Evolutionary conservation across 495 filamentous ascomycete species (phyloP).

Genomic region (Penicillium bovifimosum): DNA sequence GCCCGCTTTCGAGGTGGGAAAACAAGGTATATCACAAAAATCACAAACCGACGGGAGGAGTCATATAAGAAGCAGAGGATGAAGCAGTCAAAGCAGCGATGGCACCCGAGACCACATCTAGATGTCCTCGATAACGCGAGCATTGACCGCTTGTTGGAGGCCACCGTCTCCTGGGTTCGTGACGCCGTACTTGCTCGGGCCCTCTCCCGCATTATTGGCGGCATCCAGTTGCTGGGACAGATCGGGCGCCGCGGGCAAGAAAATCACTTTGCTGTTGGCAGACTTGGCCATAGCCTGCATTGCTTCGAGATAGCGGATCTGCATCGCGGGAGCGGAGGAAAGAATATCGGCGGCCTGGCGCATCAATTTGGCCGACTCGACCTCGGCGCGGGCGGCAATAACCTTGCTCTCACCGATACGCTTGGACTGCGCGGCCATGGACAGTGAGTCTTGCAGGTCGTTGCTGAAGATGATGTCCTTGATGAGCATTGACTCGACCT

Average conservation of each 20-base stretch:
- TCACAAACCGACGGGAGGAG: constrained; percentile 11
- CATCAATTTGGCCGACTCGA: constrained; percentile 97
- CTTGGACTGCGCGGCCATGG: constrained; percentile 99
- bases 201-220: constrained; percentile 55
- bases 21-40: constrained; percentile 16
- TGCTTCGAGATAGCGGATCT: constrained; percentile 97
- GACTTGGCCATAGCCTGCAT: constrained; percentile 99
- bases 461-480: constrained; percentile 98
- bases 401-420: constrained; percentile 98
- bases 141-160: constrained; percentile 80
- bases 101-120: constrained; percentile 28
- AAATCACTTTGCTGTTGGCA: constrained; percentile 95
- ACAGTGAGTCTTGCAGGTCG: constrained; percentile 94
- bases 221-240: constrained; percentile 42
- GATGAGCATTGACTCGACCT: constrained; percentile 97
- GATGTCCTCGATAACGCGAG: constrained; percentile 82
- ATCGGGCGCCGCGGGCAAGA: constrained; percentile 64
- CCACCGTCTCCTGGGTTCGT: constrained; percentile 44
- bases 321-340: constrained; percentile 91
- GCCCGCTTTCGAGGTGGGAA: not conserved
- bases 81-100: not conserved
- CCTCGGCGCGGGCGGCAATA: constrained; percentile 93
- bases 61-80: too few species aligned
- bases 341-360: constrained; percentile 95
- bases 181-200: constrained; percentile 48